Evolutionary conservation across 2,329 filamentous ascomycete genomes (phyloP), one percentile per base, ranked within the genome.

Genomic region (Pseudovirgaria hyperparasitica): DNA sequence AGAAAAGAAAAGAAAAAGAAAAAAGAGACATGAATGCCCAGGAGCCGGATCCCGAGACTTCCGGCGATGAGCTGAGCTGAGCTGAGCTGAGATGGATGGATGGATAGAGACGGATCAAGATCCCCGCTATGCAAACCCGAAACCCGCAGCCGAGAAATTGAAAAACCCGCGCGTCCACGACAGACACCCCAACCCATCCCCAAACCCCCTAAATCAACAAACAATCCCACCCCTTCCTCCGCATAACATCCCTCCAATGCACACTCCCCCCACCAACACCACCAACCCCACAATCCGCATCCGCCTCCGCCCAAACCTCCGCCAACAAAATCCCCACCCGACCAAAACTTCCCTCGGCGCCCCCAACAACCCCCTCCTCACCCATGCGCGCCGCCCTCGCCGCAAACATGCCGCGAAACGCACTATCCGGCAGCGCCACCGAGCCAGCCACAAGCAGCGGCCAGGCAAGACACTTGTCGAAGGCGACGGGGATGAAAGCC

Each of bases 201-300:
- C n/a, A n/a, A n/a, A n/a, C n/a, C 29, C 30, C 37, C 47, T 53
- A 93, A 58, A 94, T 86, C 55, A 94, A 71, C 55, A 94, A 67
- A 61, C 84, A 90, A 53, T 92, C 82, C 86, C 84, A 93, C 42
- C 74, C 74, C 62, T 87, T 90, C 60, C 77, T 72, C 59, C 72
- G 73, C 85, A 94, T 93, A 50, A 87, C 72, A 59, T 92, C 82
- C 61, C 87, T 70, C 87, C 87, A 96, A 74, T 86, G 85, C 57
- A 92, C 72, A 60, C 78, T 77, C n/a, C n/a, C n/a, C n/a, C n/a
- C n/a, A 49, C 72, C 75, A 41, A 47, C 55, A 38, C 54, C 54
- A 41, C 58, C 55, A 59, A 58, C 50, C 41, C 51, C 48, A 23
- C 56, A 52, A 40, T 56, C 67, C 41, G 74, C 75, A 50, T 86